Percentiles rank a stretch among this genome's conserved stretches.
Conservation (phyloP, 2,329 filamentous ascomycete genomes). For the Monilinia aucupariae region DNA sequence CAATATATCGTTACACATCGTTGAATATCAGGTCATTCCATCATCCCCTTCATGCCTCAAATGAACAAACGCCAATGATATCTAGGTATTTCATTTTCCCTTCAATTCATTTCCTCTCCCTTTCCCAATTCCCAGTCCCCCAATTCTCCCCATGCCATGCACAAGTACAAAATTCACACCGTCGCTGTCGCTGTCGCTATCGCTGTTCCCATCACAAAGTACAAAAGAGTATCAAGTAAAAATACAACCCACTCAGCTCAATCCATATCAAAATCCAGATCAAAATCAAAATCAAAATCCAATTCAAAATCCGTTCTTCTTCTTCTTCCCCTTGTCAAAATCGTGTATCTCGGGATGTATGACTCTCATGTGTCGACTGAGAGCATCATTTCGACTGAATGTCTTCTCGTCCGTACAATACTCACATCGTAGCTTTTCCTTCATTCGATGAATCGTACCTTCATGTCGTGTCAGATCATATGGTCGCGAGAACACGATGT, state of each 20-base stretch:
- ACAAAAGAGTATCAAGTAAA: background rate
- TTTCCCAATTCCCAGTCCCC: too few relatives aligned
- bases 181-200: too few relatives aligned
- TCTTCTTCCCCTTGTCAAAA: conserved; percentile 60
- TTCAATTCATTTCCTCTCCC: too few relatives aligned
- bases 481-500: conserved; percentile 86
- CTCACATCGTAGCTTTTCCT: conserved; percentile 90
- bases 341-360: conserved; percentile 78
- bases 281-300: background rate
- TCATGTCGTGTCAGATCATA: conserved; percentile 97
- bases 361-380: conserved; percentile 90
- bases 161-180: too few relatives aligned
- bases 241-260: too few relatives aligned
- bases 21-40: too few relatives aligned
- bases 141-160: too few relatives aligned
- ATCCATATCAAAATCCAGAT: background rate
- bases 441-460: conserved; percentile 95
- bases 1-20: too few relatives aligned
- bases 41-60: too few relatives aligned
- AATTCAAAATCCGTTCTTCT: background rate
- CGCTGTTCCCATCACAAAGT: too few relatives aligned
- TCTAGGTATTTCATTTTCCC: too few relatives aligned
- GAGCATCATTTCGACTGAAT: conserved; percentile 89
- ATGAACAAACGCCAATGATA: too few relatives aligned
- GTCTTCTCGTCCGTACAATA: conserved; percentile 95